Conservation (phyloP, 2,329 filamentous ascomycete genomes). For the Cadophora sp. region DNA sequence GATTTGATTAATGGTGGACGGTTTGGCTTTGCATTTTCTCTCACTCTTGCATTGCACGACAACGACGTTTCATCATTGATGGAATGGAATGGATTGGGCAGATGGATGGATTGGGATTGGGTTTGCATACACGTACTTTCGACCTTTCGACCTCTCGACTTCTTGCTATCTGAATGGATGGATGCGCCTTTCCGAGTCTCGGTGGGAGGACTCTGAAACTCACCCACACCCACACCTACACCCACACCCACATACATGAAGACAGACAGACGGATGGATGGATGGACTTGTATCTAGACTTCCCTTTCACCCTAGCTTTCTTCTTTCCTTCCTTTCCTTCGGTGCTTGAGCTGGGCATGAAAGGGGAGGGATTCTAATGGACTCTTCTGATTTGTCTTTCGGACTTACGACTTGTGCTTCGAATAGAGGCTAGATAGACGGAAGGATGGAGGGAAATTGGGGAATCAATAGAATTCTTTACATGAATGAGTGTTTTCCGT, state of each 20-base stretch:
- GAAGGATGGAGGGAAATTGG: background rate
- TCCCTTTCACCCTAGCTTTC: background rate
- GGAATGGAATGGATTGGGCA: background rate
- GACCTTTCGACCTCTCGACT: no score
- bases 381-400: background rate
- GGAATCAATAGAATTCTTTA: no score
- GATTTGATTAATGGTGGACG: no score
- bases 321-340: background rate
- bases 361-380: background rate
- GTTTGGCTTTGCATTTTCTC: background rate
- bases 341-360: background rate
- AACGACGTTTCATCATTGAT: background rate
- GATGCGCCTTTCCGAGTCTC: background rate
- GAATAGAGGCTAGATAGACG: background rate
- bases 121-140: background rate
- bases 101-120: background rate
- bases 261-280: background rate
- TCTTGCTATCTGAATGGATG: background rate
- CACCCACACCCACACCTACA: no score
- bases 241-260: background rate
- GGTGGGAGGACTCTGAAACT: constrained; percentile 2
- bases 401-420: background rate
- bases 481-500: no score
- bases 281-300: background rate
- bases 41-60: background rate